Percentiles rank a stretch among this genome's conserved stretches.
phyloP scores from a whole-genome alignment of 2,329 filamentous ascomycete genomes.

The Juglanconis sp. region DNA sequence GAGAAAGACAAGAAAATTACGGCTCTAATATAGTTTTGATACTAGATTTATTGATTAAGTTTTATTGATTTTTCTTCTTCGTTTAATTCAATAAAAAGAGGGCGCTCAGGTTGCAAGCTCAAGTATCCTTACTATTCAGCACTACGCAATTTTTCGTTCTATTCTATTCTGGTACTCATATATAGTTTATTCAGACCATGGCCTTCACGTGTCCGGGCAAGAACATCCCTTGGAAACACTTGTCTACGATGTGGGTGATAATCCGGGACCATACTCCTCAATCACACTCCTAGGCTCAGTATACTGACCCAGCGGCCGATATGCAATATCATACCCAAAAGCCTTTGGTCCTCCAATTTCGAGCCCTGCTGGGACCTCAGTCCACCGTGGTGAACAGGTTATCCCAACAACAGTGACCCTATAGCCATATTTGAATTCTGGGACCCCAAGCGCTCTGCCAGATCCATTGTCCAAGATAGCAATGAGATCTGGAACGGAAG shows the following conservation, averaged over 20 bases:
- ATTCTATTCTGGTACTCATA: no score
- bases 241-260: not conserved
- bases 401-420: conserved; percentile 52
- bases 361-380: conserved; percentile 42
- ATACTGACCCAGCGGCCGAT: conserved; percentile 49
- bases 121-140: no score
- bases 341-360: conserved; percentile 43
- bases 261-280: conserved; percentile 36
- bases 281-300: conserved; percentile 53
- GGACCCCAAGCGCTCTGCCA: conserved; percentile 48
- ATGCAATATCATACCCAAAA: conserved; percentile 39
- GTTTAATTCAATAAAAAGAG: no score
- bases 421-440: conserved; percentile 53
- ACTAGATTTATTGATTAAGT: no score
- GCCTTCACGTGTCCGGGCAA: no score
- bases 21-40: no score
- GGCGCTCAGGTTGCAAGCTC: no score
- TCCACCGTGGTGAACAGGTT: conserved; percentile 53
- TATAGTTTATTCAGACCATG: no score
- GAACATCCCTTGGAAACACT: no score
- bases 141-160: no score
- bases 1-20: no score
- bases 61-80: no score
- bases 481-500: conserved; percentile 48
- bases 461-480: conserved; percentile 45